Conservation (phyloP, 768 basidiomycete genomes). For the Leucocoprinus birnbaumii region DNA sequence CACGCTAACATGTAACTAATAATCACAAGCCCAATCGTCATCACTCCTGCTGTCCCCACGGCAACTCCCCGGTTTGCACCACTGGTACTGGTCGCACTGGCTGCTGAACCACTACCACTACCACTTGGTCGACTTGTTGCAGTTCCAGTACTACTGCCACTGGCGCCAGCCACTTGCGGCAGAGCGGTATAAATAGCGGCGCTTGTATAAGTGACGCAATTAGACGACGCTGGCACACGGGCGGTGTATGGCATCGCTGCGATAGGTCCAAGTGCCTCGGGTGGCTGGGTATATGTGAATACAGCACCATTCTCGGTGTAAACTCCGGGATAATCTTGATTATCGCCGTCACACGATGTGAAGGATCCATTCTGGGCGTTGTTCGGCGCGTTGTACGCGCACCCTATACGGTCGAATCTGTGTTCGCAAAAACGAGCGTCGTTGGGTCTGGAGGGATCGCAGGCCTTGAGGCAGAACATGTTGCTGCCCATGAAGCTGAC, state of each 20-base stretch:
- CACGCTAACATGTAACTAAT: neutral
- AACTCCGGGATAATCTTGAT: slow-evolving; percentile 56
- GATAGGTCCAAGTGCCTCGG: slow-evolving; percentile 34
- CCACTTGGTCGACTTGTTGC: slow-evolving; percentile 3
- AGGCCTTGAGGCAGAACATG: slow-evolving; percentile 12
- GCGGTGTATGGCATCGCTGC: slow-evolving; percentile 35
- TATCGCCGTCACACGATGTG: slow-evolving; percentile 58
- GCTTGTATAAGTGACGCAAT: slow-evolving; percentile 30
- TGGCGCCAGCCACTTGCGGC: slow-evolving; percentile 13
- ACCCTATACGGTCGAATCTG: slow-evolving; percentile 71
- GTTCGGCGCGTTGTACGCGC: slow-evolving; percentile 70
- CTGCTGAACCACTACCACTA: slow-evolving; percentile 5
- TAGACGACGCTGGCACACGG: slow-evolving; percentile 32
- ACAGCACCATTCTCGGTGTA: slow-evolving; percentile 28
- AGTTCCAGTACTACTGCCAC: neutral
- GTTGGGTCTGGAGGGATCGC: slow-evolving; percentile 27
- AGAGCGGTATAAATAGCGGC: slow-evolving; percentile 26
- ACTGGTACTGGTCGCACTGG: neutral
- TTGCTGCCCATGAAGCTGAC: slow-evolving; percentile 5
- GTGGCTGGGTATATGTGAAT: slow-evolving; percentile 38
- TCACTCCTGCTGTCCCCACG: neutral
- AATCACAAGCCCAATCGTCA: neutral
- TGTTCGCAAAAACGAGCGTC: slow-evolving; percentile 59
- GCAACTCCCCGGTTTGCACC: neutral
- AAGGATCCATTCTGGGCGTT: slow-evolving; percentile 54